Base-by-base conservation (phyloP, 1,139 yeast genomes). In the Candida pseudoviswanathii region DNA sequence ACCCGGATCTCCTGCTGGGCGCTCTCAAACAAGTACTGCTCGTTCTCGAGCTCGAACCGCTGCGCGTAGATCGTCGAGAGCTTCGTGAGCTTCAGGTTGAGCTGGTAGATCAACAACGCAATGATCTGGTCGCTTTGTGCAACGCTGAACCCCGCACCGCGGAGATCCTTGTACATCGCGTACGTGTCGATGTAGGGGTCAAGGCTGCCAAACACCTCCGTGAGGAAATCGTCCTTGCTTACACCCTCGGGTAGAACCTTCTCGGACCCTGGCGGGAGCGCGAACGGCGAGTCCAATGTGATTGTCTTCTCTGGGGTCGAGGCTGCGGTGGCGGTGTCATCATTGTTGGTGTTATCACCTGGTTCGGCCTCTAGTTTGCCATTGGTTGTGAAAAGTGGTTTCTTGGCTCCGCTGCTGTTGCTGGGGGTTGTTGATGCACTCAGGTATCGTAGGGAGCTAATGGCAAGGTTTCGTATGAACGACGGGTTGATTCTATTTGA, bases 1-100 rank as follows among this genome's bases (percentile, higher is more conserved):
- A 89, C 90, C 46, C 88, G 68, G 40, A 94, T 71, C 64, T 94
- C 98, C 50, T 94, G 87, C 57, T 91, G 89, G 0, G 97, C 97
- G 43, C 97, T 96, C 63, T 91, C 95, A 66, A 91, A 92, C 29
- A 94, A 71, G 64, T 94, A 94, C 25, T 83, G 80, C 60, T 91
- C 97, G 60, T 91, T 92, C 54, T 90, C 96, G 16, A 90, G 73
- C 56, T 89, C 96, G 55, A 82, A 81, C 26, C 71, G 70, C 34
- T 89, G 89, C 6, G 90, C 77, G 60, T 81, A 83, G 53, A 79
- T 80, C 2, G 79, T 76, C 33, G 83, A 77, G 41, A 88, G 71
- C 58, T 81, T 80, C 5, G 79, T 71, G 48, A 91, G 73, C 50
- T 86, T 80, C 21, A 76, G 61, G 51, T 81, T 78, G 48, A 86